Base-by-base conservation (phyloP, 805 yeast species). In the Suhomyces pyralidae region DNA sequence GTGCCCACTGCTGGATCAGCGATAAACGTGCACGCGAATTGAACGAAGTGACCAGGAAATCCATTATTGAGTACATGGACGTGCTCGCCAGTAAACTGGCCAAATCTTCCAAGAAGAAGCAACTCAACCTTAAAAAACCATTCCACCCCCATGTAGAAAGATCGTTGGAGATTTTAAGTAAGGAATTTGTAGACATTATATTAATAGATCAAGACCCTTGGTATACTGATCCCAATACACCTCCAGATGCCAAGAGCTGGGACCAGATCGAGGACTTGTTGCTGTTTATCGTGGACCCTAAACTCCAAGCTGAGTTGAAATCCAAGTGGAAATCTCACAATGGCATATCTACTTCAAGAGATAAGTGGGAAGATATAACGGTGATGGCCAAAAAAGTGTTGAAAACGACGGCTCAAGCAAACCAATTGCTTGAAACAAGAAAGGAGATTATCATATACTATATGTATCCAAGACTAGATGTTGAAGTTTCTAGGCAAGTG, bases 1-100 rank as follows among this genome's bases (percentile, higher is more conserved):
- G 99, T 69, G 96, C 96, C 14, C 99, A 94, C 77, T 96, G 98
- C 63, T 94, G 99, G 99, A 80, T 94, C 22, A 88, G 96, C 69
- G 99, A 94, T 66, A 70, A 80, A 51, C 74, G 92, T 46, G 97
- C 97, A 0, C 74, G 97, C 52, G 61, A 67, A 1, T 69, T 94
- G 55, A 87, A 82, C 56, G 98, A 94, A 66, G 62, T 74, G 5
- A 81, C 83, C 55, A 81, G 99, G 62, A 78, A 86, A 61, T 83
- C 96, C 3, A 81, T 94, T 10, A 85, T 92, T 30, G 92, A 89
- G 58, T 94, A 94, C 66, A 68, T 94, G 66, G 93, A 90, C 60
- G 85, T 92, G 1, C 74, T 89, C 64, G 78, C 77, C 57, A 72
- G 67, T 51, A 83, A 77, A 59, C 60, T 63, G 30, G 51, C 49